Conservation (phyloP, 257 asterid genomes). For the Solanum rostratum region DNA sequence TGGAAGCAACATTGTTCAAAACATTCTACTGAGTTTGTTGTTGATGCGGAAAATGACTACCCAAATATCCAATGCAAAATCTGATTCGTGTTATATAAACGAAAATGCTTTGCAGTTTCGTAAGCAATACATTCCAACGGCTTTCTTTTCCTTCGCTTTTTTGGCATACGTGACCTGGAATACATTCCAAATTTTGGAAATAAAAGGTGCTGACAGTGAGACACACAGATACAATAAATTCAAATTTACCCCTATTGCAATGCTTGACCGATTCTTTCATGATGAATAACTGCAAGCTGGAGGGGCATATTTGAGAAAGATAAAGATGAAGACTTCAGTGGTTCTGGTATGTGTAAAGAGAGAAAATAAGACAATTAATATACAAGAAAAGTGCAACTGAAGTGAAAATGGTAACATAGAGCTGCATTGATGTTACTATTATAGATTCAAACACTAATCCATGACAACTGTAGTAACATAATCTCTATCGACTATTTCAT, state of each 20-base stretch:
- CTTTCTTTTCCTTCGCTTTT: not conserved
- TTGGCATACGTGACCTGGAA: not conserved
- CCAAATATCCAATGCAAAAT: not conserved
- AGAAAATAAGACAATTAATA: not conserved
- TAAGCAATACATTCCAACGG: not conserved
- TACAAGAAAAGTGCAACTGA: not conserved
- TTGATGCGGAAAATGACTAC: not conserved
- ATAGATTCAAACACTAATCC: not conserved
- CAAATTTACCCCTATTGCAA: not conserved
- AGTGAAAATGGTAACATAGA: not conserved
- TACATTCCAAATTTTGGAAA: not conserved
- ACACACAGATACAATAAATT: not conserved
- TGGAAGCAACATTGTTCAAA: not conserved
- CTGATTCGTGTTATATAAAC: not conserved
- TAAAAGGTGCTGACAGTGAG: not conserved
- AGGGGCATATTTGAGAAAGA: not conserved
- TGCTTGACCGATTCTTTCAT: not conserved
- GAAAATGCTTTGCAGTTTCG: not conserved
- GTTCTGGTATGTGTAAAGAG: not conserved
- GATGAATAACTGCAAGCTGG: not conserved
- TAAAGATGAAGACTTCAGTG: not conserved
- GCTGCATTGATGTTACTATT: not conserved
- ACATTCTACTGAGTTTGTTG: no score
- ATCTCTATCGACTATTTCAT: not conserved
- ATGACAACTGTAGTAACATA: not conserved